Evolutionary conservation across 352 stramenopile genomes (phyloP), one percentile per base, ranked within the genome.

Genomic region (Thalassiosira livingstoniorum): DNA sequence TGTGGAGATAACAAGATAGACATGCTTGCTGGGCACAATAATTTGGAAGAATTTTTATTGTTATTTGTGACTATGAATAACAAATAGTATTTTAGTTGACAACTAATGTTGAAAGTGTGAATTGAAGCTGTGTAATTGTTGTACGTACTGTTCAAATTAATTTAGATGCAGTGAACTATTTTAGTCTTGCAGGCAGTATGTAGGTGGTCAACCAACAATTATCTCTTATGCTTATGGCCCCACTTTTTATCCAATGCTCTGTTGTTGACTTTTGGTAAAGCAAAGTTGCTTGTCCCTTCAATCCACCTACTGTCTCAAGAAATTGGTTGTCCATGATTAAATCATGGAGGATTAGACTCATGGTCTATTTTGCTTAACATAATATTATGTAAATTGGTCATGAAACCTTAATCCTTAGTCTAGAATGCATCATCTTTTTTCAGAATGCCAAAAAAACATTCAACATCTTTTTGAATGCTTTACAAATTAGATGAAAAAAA

Each of bases 391-490:
- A 58, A 23, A 4, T 29, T 58, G 47, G 27, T 23, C 5, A 7
- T n/a, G 7, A 23, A 58, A 58, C 11, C n/a, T 11, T 15, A 58
- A 29, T 25, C 47, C 47, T 29, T 29, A 58, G 27, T 58, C 47
- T 29, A 58, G 47, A 27, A 58, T 58, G 27, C 47, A 23, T 5
- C 47, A 58, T 23, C 47, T 58, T 58, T 58, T 58, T 58, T 58
- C 47, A 58, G 47, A 58, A 79, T 77, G 29, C 78, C 78, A 72
- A 89, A 89, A 1, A 78, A 53, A 72, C 78, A 87, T 35, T 89
- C 83, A 35, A 89, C 78, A 75, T 89, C 78, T 54, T 87, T 89
- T 15, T 79, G 13, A 0, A 90, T 27, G 51, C 73, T 83, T 29
- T 87, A 58, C 3, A 87, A 23, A 27, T 80, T 70, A 15, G 47